These are phyloP conservation scores for Canariomyces notabilis DNA, from an alignment of 2,329 filamentous ascomycete genomes.

Conservation along the genomic window DNA sequence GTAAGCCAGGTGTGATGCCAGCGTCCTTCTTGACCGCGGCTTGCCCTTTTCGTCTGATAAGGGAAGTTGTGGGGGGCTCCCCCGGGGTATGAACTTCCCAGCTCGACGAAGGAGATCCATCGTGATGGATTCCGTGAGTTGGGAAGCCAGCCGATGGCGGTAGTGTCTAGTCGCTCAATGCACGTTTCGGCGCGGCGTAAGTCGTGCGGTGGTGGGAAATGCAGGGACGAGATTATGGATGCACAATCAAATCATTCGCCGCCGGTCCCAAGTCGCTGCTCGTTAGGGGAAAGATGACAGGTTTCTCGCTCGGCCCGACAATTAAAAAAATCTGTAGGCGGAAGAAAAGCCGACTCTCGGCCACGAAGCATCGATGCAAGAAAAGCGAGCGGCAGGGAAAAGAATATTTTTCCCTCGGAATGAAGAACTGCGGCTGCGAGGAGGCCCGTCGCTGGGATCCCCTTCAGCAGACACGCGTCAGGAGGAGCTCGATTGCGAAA, in stretches of 20 bases:
- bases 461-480: slow-evolving; percentile 6
- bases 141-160: slow-evolving; percentile 11
- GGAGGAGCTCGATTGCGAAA: background rate
- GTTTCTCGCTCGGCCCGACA: slow-evolving; percentile 6
- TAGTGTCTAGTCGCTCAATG: background rate
- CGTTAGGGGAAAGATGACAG: slow-evolving; percentile 4
- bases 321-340: slow-evolving; percentile 1
- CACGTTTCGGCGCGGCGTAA: background rate
- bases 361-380: slow-evolving; percentile 3
- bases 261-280: background rate
- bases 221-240: background rate
- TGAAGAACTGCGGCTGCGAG: too few species aligned
- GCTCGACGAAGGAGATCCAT: slow-evolving; percentile 58
- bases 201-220: background rate
- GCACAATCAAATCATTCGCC: slow-evolving; percentile 10
- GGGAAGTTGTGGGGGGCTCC: slow-evolving; percentile 41
- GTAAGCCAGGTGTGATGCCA: slow-evolving; percentile 62
- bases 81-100: slow-evolving; percentile 44
- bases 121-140: slow-evolving; percentile 24
- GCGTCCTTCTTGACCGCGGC: slow-evolving; percentile 34
- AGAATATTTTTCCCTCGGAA: slow-evolving; percentile 7
- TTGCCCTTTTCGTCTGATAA: slow-evolving; percentile 47
- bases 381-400: slow-evolving; percentile 18
- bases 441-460: slow-evolving; percentile 2
- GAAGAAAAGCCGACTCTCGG: background rate